Evolutionary conservation across 345 rosid species (phyloP).

Genomic region (Microthlaspi erraticum): DNA sequence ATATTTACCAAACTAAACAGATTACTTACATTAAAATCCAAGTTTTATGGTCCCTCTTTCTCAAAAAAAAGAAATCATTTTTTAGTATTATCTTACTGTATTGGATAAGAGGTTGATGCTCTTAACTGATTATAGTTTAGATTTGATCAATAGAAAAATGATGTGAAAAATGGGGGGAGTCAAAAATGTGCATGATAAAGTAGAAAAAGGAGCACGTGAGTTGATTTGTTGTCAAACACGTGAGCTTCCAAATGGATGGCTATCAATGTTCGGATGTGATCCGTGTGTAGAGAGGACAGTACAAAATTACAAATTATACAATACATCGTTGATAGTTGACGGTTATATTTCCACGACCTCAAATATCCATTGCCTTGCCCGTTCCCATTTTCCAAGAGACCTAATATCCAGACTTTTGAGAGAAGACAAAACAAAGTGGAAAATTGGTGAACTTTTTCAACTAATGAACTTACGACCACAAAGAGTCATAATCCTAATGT

Average conservation of each 20-base stretch:
- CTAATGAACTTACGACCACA: too few relatives aligned
- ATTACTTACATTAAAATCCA: neutral
- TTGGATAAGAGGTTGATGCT: slow-evolving; percentile 13
- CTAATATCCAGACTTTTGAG: neutral
- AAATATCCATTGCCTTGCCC: neutral
- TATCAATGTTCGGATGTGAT: slow-evolving; percentile 34
- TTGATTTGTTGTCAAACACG: slow-evolving; percentile 37
- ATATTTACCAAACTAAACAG: neutral
- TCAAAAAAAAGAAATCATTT: neutral
- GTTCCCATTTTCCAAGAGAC: slow-evolving; percentile 20
- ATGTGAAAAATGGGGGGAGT: neutral
- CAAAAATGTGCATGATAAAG: slow-evolving; percentile 34
- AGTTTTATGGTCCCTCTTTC: neutral
- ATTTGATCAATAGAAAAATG: neutral
- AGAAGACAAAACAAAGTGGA: too few relatives aligned
- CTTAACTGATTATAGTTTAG: neutral
- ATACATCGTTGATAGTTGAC: neutral
- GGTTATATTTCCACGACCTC: slow-evolving; percentile 12
- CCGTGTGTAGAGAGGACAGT: neutral
- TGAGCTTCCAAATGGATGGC: slow-evolving; percentile 44
- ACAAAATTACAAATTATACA: neutral
- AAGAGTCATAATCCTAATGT: too few relatives aligned
- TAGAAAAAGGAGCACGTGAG: slow-evolving; percentile 40
- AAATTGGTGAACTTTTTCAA: neutral
- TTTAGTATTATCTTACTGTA: neutral